These are phyloP conservation scores for Penicillium sp. DNA, from an alignment of 2,329 filamentous ascomycete genomes.

Conservation along the genomic window DNA sequence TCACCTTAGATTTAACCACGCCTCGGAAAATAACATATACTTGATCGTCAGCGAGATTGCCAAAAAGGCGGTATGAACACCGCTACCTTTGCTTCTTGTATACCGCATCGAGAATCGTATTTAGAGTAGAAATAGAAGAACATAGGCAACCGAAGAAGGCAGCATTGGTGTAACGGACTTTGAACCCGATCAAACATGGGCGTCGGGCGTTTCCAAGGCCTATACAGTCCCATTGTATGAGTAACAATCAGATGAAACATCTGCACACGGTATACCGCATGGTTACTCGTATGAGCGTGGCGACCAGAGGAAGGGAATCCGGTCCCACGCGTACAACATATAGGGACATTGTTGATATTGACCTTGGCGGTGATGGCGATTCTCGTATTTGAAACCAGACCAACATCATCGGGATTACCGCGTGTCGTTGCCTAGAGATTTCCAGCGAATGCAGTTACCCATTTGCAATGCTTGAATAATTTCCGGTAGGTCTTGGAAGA, in stretches of 20 bases:
- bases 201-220: not conserved
- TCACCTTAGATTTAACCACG: not conserved
- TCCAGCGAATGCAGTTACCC: not conserved
- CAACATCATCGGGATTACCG: not conserved
- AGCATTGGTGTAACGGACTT: not conserved
- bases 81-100: not conserved
- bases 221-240: not conserved
- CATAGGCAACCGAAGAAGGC: not conserved
- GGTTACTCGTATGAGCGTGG: not conserved
- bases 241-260: not conserved
- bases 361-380: not conserved
- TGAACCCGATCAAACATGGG: not conserved
- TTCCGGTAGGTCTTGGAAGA: not conserved
- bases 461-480: not conserved
- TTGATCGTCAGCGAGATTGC: not conserved
- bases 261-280: not conserved
- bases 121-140: not conserved
- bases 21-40: not conserved
- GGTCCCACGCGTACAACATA: too few species aligned
- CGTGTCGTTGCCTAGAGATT: not conserved
- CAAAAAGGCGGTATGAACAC: not conserved
- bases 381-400: not conserved
- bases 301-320: not conserved
- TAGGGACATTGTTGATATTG: not conserved
- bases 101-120: not conserved